A percentile compares a stretch with the other conserved stretches of the same genome.
phyloP scores from a whole-genome alignment of 805 yeast genomes.

The Yarrowia alimentaria region DNA sequence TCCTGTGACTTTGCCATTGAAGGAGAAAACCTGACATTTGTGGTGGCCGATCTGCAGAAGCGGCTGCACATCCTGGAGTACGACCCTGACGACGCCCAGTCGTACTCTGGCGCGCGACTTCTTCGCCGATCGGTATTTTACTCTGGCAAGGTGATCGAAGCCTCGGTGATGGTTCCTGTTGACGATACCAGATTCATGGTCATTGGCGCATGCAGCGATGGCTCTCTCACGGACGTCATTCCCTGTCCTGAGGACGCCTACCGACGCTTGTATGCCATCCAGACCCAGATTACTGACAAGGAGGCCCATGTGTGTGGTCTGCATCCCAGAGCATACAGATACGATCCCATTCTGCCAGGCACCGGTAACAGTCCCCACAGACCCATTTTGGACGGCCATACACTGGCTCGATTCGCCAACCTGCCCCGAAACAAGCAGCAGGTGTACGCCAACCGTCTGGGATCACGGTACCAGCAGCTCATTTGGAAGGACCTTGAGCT shows the following conservation, averaged over 20 bases:
- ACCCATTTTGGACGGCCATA: conserved; percentile 36
- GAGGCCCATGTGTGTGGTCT: conserved; percentile 72
- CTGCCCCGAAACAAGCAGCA: conserved; percentile 31
- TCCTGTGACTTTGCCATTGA: conserved; percentile 74
- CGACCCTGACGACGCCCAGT: conserved; percentile 87
- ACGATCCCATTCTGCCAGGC: conserved; percentile 28
- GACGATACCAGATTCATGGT: conserved; percentile 43
- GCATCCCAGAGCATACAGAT: conserved; percentile 55
- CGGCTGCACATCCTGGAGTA: conserved; percentile 73
- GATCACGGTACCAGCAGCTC: conserved; percentile 22
- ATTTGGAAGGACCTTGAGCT: conserved; percentile 24
- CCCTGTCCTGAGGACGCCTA: conserved; percentile 76
- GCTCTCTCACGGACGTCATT: conserved; percentile 67
- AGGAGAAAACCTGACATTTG: conserved; percentile 64
- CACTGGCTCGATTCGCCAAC: conserved; percentile 35
- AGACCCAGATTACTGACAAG: conserved; percentile 81
- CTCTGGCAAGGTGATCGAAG: conserved; percentile 50
- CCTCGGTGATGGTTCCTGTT: conserved; percentile 37
- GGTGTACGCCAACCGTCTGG: conserved; percentile 21
- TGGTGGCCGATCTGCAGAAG: conserved; percentile 66
- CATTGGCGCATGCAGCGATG: conserved; percentile 75
- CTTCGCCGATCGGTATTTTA: conserved; percentile 69
- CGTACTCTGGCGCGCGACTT: conserved; percentile 75
- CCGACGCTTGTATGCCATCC: conserved; percentile 77
- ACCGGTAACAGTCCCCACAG: conserved; percentile 29